Evolutionary conservation across 805 yeast species (phyloP).

Genomic region (Maudiozyma saulgeensis): DNA sequence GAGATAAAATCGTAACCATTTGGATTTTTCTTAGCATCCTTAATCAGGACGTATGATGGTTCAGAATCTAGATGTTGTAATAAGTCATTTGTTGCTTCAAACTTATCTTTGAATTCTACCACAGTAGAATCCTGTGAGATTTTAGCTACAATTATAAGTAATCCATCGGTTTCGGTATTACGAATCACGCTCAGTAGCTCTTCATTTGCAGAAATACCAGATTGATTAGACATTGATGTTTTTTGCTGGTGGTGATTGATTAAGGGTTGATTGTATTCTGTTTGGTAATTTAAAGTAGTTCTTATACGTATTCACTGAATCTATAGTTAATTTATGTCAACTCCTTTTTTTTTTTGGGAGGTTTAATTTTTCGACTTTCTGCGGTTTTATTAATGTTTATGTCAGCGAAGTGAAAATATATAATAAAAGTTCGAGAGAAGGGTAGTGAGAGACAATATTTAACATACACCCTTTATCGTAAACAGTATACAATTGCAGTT

Average conservation of each 20-base stretch:
- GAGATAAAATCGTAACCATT: constrained; percentile 50
- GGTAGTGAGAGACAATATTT: too few species aligned
- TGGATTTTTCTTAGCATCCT: constrained; percentile 20
- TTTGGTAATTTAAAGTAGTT: background rate
- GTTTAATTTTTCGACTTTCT: too few species aligned
- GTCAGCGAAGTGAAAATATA: too few species aligned
- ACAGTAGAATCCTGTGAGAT: constrained; percentile 17
- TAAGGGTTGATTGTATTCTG: background rate
- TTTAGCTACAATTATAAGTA: constrained; percentile 15
- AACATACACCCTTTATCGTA: too few species aligned
- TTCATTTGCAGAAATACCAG: constrained; percentile 42
- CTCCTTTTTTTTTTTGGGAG: too few species aligned
- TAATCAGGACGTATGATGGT: constrained; percentile 44
- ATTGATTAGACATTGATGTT: constrained; percentile 49
- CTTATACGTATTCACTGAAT: too few species aligned
- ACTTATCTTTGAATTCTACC: constrained; percentile 13
- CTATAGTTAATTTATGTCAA: too few species aligned
- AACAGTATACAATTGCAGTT: too few species aligned
- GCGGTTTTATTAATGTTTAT: too few species aligned
- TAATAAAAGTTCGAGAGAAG: too few species aligned
- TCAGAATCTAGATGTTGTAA: constrained; percentile 29
- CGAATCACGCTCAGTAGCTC: constrained; percentile 15
- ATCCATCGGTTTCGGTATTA: constrained; percentile 2
- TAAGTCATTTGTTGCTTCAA: constrained; percentile 34
- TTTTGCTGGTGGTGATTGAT: background rate